Conservation (phyloP, 768 basidiomycete genomes). For the Neoboletus subvelutipes region DNA sequence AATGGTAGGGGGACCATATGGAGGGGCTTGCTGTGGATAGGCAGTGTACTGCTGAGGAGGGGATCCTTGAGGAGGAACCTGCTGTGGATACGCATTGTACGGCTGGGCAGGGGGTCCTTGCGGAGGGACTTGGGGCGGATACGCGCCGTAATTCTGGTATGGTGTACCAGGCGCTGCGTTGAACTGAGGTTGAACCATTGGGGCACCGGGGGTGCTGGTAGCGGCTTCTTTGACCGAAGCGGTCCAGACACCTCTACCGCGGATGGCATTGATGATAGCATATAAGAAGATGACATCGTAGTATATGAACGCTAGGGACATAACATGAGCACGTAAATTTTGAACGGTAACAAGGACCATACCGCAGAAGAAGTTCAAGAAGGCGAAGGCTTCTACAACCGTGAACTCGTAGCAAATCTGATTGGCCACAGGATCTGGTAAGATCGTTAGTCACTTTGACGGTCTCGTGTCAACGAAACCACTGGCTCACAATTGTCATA, state of each 20-base stretch:
- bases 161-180: conserved; percentile 1
- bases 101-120: conserved; percentile 2
- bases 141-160: conserved; percentile 5
- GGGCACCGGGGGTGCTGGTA: background rate
- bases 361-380: conserved; percentile 27
- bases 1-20: background rate
- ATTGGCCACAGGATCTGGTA: conserved; percentile 10
- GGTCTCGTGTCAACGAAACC: background rate
- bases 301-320: conserved; percentile 25
- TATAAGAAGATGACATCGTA: conserved; percentile 21
- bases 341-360: background rate
- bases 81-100: conserved; percentile 11
- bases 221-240: conserved; percentile 23
- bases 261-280: conserved; percentile 22
- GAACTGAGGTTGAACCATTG: conserved; percentile 12
- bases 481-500: conserved; percentile 9
- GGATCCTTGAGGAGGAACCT: background rate
- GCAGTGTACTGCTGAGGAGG: conserved; percentile 4
- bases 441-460: background rate
- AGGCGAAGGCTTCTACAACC: conserved; percentile 20
- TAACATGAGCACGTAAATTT: background rate
- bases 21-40: conserved; percentile 4
- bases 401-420: conserved; percentile 20
- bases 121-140: background rate
- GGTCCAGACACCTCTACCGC: conserved; percentile 26